Percentiles rank a stretch among this genome's conserved stretches.
Conservation (phyloP, 139 green algal species). For the Pseudopediastrum boryanum region DNA sequence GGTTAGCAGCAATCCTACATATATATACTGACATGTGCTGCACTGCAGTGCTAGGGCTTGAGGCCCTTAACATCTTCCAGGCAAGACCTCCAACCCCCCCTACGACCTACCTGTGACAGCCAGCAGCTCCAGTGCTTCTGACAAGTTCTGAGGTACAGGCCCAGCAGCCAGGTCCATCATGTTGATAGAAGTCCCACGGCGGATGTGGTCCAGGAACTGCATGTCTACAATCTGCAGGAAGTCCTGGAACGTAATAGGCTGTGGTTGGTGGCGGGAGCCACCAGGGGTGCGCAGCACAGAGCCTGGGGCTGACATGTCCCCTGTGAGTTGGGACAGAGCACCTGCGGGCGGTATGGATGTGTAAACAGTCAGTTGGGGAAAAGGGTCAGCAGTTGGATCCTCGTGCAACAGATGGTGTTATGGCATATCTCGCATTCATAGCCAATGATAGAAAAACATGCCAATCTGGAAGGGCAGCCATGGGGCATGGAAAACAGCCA, state of each 20-base stretch:
- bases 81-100: background rate
- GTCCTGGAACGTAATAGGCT: slow-evolving; percentile 29
- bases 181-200: slow-evolving; percentile 75
- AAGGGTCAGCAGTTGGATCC: no score
- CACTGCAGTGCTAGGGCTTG: background rate
- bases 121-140: slow-evolving; percentile 44
- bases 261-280: slow-evolving; percentile 8
- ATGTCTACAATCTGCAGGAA: slow-evolving; percentile 65
- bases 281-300: slow-evolving; percentile 3
- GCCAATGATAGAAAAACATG: no score
- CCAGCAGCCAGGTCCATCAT: slow-evolving; percentile 58
- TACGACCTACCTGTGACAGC: slow-evolving; percentile 41
- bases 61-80: slow-evolving; percentile 37
- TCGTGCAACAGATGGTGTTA: no score
- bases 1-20: background rate
- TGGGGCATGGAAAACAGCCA: no score
- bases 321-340: slow-evolving; percentile 2
- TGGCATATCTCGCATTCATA: no score
- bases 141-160: slow-evolving; percentile 35
- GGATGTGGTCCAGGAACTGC: slow-evolving; percentile 81
- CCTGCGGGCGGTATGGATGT: no score
- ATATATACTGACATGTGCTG: background rate
- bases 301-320: background rate
- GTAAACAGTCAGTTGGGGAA: no score
- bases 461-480: no score